Percentiles rank a stretch among this genome's conserved stretches.
These are phyloP conservation scores for Lipomyces sp. DNA, from an alignment of 805 yeast species.

Conservation along the genomic window DNA sequence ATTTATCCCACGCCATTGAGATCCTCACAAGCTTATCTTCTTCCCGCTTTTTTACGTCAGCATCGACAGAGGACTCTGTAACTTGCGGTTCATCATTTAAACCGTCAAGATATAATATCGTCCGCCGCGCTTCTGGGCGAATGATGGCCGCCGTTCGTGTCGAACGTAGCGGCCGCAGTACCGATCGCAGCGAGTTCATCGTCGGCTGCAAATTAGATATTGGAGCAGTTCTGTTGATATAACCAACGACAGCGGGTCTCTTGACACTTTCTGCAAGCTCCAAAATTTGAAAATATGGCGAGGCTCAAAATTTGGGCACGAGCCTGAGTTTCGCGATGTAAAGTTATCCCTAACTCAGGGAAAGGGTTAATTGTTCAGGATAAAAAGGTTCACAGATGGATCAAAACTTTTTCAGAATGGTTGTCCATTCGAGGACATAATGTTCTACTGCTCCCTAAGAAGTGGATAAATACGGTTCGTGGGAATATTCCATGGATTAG, in stretches of 20 bases:
- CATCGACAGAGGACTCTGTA: constrained; percentile 4
- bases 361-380: background rate
- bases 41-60: constrained; percentile 1
- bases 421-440: background rate
- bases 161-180: background rate
- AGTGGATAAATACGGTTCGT: background rate
- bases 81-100: background rate
- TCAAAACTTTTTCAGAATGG: background rate
- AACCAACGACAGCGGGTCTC: background rate
- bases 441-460: background rate
- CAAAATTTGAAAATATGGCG: background rate
- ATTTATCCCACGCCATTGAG: constrained; percentile 19
- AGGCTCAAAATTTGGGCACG: background rate
- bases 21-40: constrained; percentile 1
- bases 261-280: background rate
- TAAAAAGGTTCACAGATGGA: background rate
- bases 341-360: background rate
- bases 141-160: background rate
- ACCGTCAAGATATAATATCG: constrained; percentile 18
- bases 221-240: background rate
- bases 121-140: constrained; percentile 15
- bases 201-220: background rate
- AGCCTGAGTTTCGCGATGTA: background rate
- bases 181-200: background rate
- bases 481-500: background rate